Evolutionary conservation across 2,329 filamentous ascomycete species (phyloP).

Genomic region (Apiospora rasikravindrae): DNA sequence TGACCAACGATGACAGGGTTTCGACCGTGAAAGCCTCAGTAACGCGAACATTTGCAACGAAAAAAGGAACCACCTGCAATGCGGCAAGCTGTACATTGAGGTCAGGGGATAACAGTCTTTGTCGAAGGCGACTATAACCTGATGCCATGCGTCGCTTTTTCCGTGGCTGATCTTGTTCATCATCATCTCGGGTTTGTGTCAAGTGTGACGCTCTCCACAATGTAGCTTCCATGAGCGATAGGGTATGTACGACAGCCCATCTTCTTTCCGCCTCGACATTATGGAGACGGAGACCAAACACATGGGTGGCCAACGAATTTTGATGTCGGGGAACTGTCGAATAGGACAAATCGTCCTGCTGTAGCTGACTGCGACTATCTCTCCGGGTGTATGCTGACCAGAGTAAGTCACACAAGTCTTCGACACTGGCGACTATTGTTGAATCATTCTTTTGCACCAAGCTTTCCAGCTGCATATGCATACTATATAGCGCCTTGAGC

Average conservation of each 20-base stretch:
- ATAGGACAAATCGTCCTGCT: constrained; percentile 77
- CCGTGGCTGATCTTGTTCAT: constrained; percentile 51
- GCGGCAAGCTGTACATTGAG: constrained; percentile 53
- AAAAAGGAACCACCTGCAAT: constrained; percentile 63
- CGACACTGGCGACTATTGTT: constrained; percentile 54
- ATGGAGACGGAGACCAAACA: constrained; percentile 60
- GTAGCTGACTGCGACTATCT: constrained; percentile 72
- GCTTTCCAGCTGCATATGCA: constrained; percentile 67
- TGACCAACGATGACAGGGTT: constrained; percentile 62
- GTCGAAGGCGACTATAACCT: constrained; percentile 51
- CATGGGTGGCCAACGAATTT: constrained; percentile 52
- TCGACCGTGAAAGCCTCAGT: constrained; percentile 57
- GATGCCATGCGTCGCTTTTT: constrained; percentile 56
- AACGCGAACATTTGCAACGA: constrained; percentile 53
- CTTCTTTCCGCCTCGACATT: constrained; percentile 61
- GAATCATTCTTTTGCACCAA: constrained; percentile 52
- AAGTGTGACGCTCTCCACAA: constrained; percentile 39
- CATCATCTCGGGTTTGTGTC: constrained; percentile 24
- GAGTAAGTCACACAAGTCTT: constrained; percentile 73
- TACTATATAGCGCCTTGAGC: constrained; percentile 71
- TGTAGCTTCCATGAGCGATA: constrained; percentile 62
- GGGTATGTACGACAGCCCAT: constrained; percentile 64
- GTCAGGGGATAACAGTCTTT: constrained; percentile 53
- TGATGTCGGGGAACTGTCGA: constrained; percentile 48
- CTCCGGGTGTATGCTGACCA: constrained; percentile 79